Conservation (phyloP, 306 rosid species). For the Ammopiptanthus mongolicus region DNA sequence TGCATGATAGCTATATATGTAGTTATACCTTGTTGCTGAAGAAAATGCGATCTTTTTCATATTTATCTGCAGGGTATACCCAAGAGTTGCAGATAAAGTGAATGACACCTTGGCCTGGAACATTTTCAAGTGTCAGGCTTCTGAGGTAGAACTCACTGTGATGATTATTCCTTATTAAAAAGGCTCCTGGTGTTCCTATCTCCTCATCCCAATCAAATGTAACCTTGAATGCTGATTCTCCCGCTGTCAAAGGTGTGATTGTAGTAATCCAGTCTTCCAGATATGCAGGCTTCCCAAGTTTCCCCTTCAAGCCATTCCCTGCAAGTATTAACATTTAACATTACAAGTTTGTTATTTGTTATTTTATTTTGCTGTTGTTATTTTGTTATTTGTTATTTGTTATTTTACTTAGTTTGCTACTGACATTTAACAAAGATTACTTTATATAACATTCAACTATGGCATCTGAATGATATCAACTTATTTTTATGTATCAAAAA, state of each 20-base stretch:
- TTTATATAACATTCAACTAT: too few relatives aligned
- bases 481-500: too few relatives aligned
- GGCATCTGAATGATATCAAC: too few relatives aligned
- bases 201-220: constrained; percentile 62
- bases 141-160: constrained; percentile 61
- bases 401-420: too few relatives aligned
- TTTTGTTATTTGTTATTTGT: too few relatives aligned
- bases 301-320: constrained; percentile 54
- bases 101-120: constrained; percentile 59
- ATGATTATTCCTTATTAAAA: constrained; percentile 59
- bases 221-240: constrained; percentile 48
- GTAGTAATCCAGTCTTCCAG: constrained; percentile 55
- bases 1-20: background rate
- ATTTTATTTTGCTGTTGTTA: too few relatives aligned
- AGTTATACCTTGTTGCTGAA: constrained; percentile 65
- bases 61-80: constrained; percentile 62
- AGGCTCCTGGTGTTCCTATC: constrained; percentile 68
- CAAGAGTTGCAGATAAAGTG: constrained; percentile 83
- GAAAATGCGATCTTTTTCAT: constrained; percentile 62
- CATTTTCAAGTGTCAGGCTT: constrained; percentile 56
- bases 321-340: background rate
- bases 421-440: too few relatives aligned
- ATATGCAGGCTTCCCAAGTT: constrained; percentile 51
- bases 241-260: constrained; percentile 35
- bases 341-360: too few relatives aligned